These are phyloP conservation scores for Angophora floribunda DNA, from an alignment of 345 rosid species.

Conservation along the genomic window DNA sequence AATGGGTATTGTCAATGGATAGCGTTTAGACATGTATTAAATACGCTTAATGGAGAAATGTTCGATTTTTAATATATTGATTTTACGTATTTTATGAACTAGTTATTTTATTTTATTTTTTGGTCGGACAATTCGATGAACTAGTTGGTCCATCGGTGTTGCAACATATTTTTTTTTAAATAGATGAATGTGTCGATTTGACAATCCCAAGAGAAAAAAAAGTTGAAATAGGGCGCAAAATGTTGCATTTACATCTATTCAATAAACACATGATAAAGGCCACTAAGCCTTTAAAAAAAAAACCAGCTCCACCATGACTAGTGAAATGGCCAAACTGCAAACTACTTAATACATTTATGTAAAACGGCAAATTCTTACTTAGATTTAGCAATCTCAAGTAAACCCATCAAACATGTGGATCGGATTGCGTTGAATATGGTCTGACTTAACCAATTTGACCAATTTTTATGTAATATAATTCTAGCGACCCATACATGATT, in stretches of 20 bases:
- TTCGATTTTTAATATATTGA: too few species aligned
- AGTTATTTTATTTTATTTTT: too few species aligned
- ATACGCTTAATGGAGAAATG: too few species aligned
- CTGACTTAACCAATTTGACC: accelerated
- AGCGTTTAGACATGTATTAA: too few species aligned
- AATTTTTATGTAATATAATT: too few species aligned
- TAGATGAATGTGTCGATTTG: background rate
- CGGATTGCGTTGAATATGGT: too few species aligned
- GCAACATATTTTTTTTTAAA: background rate
- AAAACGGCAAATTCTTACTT: background rate
- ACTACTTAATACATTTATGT: too few species aligned
- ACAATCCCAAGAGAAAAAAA: background rate
- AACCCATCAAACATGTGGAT: background rate
- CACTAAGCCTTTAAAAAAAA: background rate
- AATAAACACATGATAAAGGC: background rate
- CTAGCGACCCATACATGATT: too few species aligned
- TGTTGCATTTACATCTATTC: background rate
- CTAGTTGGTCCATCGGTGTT: background rate
- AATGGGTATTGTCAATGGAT: too few species aligned
- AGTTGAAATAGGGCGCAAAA: background rate
- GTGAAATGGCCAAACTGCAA: background rate
- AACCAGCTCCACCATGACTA: background rate
- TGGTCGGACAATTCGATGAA: too few species aligned
- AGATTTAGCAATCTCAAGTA: background rate
- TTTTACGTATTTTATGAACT: background rate